Percentiles rank a stretch among this genome's conserved stretches.
Conservation (phyloP, 2,329 filamentous ascomycete species). For the Verticillium nonalfalfae region DNA sequence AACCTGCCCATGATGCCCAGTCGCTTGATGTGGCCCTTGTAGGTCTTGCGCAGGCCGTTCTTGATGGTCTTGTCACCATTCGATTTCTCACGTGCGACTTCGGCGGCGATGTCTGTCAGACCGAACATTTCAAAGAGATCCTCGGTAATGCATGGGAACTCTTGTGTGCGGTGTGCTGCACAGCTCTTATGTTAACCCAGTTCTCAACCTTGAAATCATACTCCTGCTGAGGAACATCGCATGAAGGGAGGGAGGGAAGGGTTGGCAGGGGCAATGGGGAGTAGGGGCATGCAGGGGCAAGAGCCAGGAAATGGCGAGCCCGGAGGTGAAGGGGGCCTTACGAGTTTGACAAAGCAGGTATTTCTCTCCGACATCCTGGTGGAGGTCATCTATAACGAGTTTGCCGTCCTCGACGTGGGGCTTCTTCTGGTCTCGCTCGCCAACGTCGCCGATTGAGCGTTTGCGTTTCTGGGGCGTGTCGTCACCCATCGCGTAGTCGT, state of each 20-base stretch:
- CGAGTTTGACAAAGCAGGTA: constrained; percentile 61
- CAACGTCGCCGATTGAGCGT: constrained; percentile 48
- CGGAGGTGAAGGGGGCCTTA: constrained; percentile 48
- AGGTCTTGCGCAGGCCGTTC: constrained; percentile 60
- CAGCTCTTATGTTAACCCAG: constrained; percentile 37
- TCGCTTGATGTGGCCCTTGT: constrained; percentile 62
- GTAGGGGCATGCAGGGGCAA: background rate
- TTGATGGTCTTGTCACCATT: constrained; percentile 51
- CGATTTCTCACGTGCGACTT: constrained; percentile 56
- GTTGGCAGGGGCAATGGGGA: background rate
- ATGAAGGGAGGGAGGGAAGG: background rate
- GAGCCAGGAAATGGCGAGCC: constrained; percentile 21
- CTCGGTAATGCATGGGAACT: constrained; percentile 41
- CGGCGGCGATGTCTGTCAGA: constrained; percentile 49
- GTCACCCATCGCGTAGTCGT: constrained; percentile 39
- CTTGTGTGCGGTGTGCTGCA: constrained; percentile 39
- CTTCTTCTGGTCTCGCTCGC: constrained; percentile 55
- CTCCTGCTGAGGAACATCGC: constrained; percentile 12
- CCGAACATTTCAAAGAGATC: constrained; percentile 56
- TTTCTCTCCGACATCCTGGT: constrained; percentile 60
- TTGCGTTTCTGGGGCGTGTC: constrained; percentile 57
- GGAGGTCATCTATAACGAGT: constrained; percentile 57
- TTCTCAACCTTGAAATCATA: constrained; percentile 15
- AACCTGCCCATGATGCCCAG: constrained; percentile 57
- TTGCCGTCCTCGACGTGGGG: constrained; percentile 54